Evolutionary conservation across 108 stramenopile genomes (phyloP), one percentile per base, ranked within the genome.

Genomic region (Phaeodactylum tricornutum): DNA sequence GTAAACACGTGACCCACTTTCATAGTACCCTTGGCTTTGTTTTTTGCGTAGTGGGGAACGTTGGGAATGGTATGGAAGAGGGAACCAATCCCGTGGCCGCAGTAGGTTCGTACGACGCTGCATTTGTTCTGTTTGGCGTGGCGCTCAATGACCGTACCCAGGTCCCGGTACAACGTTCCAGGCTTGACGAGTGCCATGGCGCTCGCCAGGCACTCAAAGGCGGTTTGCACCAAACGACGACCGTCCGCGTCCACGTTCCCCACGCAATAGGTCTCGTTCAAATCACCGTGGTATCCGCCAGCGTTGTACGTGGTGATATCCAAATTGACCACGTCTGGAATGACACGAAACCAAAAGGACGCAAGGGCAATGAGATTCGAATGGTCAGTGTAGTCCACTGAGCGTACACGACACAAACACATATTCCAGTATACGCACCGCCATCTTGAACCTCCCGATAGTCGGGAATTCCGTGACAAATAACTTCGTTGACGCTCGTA

Each of bases 1-100:
- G 99, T 99, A 68, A 99, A 95, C 2, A 92, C 83, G 71, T 97
- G 95, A 9, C 99, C 99, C n/a, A 72, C 75, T 60, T 83, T 73
- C 91, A 98, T 90, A 22, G 74, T 69, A 17, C 87, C 84, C 59
- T 79, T 83, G 42, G 92, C 85, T 49, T 96, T 87, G 57, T 93
- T 94, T 62, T 98, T 98, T 55, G 69, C 72, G 61, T 95, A 98
- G 63, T 99, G 97, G 1, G 92, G 87, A 21, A 99, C 71, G 50
- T 96, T 96, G 4, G 99, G 99, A 26, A 71, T 74, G 47, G 79
- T 74, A 64, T 94, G 92, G 44, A 94, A 92, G 6, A 85, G 33
- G 31, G 53, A 66, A 32, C 87, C 94, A 63, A 99, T 97, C 3
- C 97, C 99, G 64, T 99, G 99, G 1, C 99, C 99, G 54, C 95